Evolutionary conservation across 805 yeast species (phyloP).

Genomic region (Lipomyces chichibuensis): DNA sequence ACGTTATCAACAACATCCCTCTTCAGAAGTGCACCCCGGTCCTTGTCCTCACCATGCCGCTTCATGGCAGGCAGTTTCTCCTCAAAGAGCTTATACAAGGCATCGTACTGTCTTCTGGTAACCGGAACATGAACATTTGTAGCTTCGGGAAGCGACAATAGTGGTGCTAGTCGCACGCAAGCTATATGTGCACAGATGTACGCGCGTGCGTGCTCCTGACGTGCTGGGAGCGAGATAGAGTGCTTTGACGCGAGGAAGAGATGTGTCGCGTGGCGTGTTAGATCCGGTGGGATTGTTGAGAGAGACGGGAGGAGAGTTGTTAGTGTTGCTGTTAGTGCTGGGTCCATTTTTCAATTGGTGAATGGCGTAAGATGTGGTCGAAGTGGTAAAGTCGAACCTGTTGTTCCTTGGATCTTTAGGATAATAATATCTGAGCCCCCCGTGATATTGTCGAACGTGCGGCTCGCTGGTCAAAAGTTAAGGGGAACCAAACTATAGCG

Average conservation of each 20-base stretch:
- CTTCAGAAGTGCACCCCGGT: not conserved
- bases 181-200: slow-evolving; percentile 31
- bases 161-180: slow-evolving; percentile 16
- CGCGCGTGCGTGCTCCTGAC: slow-evolving; percentile 28
- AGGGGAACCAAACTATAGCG: no score
- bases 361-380: not conserved
- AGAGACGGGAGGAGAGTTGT: slow-evolving; percentile 26
- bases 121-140: slow-evolving; percentile 23
- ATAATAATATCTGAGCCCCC: no score
- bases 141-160: slow-evolving; percentile 17
- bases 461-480: not conserved
- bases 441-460: not conserved
- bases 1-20: not conserved
- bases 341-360: slow-evolving; percentile 14
- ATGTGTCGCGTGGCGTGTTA: slow-evolving; percentile 20
- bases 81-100: slow-evolving; percentile 16
- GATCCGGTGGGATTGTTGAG: slow-evolving; percentile 20
- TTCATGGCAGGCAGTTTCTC: slow-evolving; percentile 11
- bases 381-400: not conserved
- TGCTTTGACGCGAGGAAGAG: slow-evolving; percentile 24
- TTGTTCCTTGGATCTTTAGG: no score
- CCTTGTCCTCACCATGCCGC: not conserved
- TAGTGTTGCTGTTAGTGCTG: slow-evolving; percentile 22
- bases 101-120: slow-evolving; percentile 17
- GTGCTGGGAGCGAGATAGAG: slow-evolving; percentile 13